phyloP scores from a whole-genome alignment of 495 filamentous ascomycete species.

The Penicillium maclennaniae region DNA sequence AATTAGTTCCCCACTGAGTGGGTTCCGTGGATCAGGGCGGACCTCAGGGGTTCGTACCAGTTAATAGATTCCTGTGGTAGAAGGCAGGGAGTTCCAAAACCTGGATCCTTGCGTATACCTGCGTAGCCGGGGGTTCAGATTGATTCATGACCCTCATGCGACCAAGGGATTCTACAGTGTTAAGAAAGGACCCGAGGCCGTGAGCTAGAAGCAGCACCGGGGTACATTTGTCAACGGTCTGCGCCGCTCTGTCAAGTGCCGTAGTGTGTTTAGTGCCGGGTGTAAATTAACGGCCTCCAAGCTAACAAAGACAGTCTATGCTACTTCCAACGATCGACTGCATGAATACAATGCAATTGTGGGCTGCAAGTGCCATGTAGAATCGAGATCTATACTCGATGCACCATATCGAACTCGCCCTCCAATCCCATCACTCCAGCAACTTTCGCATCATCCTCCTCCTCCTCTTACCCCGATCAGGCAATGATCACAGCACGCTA shows the following conservation, averaged over 20 bases:
- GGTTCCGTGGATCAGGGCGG: conserved; percentile 8
- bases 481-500: conserved; percentile 30
- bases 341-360: background rate
- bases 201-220: background rate
- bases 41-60: conserved; percentile 28
- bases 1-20: conserved; percentile 25
- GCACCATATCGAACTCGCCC: background rate
- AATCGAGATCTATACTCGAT: background rate
- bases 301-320: background rate
- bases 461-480: conserved; percentile 12
- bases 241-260: background rate
- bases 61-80: background rate
- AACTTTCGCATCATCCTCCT: background rate
- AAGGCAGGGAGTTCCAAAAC: background rate
- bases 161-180: background rate
- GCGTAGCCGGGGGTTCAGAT: background rate
- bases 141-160: background rate
- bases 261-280: background rate
- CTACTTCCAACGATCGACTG: background rate
- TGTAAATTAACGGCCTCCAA: conserved; percentile 4
- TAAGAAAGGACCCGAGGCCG: background rate
- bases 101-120: conserved; percentile 5
- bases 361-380: background rate
- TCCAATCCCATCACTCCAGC: background rate
- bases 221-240: background rate